phyloP scores from a whole-genome alignment of 441 rosid species.

The California macrophylla region DNA sequence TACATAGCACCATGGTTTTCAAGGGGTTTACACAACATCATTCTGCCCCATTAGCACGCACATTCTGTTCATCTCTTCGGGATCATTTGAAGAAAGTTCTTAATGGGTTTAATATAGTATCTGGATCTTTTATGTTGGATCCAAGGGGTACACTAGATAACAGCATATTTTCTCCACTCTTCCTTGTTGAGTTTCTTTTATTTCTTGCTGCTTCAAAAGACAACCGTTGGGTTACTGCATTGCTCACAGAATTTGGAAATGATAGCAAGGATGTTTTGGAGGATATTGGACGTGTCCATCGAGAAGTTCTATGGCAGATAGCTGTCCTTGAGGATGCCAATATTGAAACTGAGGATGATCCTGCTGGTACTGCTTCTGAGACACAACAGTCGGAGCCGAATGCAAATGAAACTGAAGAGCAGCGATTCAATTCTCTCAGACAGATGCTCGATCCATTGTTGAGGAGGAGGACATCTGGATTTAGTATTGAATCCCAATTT shows the following conservation, averaged over 20 bases:
- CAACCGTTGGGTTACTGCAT: slow-evolving; percentile 90
- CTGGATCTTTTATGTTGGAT: slow-evolving; percentile 73
- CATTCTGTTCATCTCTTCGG: slow-evolving; percentile 76
- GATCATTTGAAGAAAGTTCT: slow-evolving; percentile 69
- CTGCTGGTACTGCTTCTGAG: slow-evolving; percentile 36
- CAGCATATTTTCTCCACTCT: slow-evolving; percentile 70
- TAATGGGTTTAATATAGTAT: slow-evolving; percentile 39
- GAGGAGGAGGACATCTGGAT: slow-evolving; percentile 86
- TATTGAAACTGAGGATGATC: slow-evolving; percentile 49
- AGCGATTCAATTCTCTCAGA: slow-evolving; percentile 78
- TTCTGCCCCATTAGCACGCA: slow-evolving; percentile 79
- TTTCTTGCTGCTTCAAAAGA: slow-evolving; percentile 96
- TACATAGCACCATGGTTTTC: slow-evolving; percentile 97
- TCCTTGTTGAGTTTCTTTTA: slow-evolving; percentile 84
- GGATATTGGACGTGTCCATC: slow-evolving; percentile 75
- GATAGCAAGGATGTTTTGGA: slow-evolving; percentile 81
- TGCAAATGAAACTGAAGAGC: slow-evolving; percentile 56
- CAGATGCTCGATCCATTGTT: slow-evolving; percentile 89
- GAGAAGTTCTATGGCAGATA: slow-evolving; percentile 87
- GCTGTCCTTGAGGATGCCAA: slow-evolving; percentile 77
- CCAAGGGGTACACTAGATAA: slow-evolving; percentile 44
- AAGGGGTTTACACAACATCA: slow-evolving; percentile 96
- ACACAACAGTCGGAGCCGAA: slow-evolving; percentile 44
- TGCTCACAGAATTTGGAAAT: slow-evolving; percentile 79
- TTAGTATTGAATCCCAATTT: slow-evolving; percentile 86